Evolutionary conservation across 2,329 filamentous ascomycete genomes (phyloP).

Genomic region (Cyphellophora europaea): DNA sequence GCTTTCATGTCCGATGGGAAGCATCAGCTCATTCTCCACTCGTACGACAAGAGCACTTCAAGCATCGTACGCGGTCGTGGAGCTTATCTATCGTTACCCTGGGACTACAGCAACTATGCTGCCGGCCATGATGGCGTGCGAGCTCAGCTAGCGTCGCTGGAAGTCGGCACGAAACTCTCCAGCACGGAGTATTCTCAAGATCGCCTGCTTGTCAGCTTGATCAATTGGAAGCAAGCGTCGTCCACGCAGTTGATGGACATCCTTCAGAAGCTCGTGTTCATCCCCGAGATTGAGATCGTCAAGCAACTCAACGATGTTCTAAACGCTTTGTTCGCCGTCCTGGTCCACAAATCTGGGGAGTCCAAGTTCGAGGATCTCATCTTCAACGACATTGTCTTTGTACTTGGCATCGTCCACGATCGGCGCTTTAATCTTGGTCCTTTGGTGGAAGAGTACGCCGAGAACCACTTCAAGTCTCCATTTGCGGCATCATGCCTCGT

Average conservation of each 20-base stretch:
- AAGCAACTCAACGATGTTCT: slow-evolving; percentile 86
- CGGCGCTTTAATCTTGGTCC: slow-evolving; percentile 85
- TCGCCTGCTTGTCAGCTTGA: slow-evolving; percentile 68
- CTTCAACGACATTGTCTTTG: slow-evolving; percentile 80
- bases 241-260: slow-evolving; percentile 63
- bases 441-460: slow-evolving; percentile 83
- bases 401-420: slow-evolving; percentile 89
- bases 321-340: slow-evolving; percentile 79
- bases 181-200: slow-evolving; percentile 95
- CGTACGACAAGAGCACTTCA: slow-evolving; percentile 83
- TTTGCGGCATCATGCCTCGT: slow-evolving; percentile 84
- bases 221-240: slow-evolving; percentile 75
- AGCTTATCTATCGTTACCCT: slow-evolving; percentile 77
- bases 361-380: slow-evolving; percentile 89
- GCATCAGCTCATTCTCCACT: slow-evolving; percentile 75
- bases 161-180: slow-evolving; percentile 76
- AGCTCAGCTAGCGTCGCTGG: slow-evolving; percentile 69
- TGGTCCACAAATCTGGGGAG: slow-evolving; percentile 83
- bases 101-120: slow-evolving; percentile 45
- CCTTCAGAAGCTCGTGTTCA: slow-evolving; percentile 77
- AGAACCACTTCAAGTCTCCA: slow-evolving; percentile 82
- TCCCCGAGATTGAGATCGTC: slow-evolving; percentile 94
- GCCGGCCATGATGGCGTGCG: slow-evolving; percentile 59
- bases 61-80: slow-evolving; percentile 63
- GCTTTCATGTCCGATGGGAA: slow-evolving; percentile 82